Conservation (phyloP, 805 yeast species). For the Saccharomycopsis fermentans region DNA sequence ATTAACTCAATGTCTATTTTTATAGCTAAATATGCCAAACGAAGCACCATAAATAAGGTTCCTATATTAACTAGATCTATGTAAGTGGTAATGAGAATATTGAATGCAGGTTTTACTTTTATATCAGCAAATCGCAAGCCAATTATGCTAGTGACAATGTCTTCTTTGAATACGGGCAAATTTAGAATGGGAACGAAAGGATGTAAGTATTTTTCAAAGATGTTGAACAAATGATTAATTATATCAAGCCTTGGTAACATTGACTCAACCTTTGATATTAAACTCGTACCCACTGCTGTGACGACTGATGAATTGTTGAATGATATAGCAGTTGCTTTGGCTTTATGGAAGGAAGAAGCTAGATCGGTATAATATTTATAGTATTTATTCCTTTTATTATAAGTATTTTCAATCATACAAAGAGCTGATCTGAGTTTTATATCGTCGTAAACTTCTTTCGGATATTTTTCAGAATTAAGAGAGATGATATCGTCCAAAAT, state of each 20-base stretch:
- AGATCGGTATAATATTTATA: not conserved
- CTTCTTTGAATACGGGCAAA: slow-evolving; percentile 5
- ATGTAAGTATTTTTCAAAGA: slow-evolving; percentile 12
- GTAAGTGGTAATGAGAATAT: slow-evolving; percentile 3
- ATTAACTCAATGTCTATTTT: slow-evolving; percentile 9
- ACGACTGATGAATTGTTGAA: not conserved
- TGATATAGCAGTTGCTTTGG: not conserved
- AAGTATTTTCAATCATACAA: not conserved
- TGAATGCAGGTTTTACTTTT: not conserved
- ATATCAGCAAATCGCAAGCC: slow-evolving; percentile 8
- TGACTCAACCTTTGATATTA: slow-evolving; percentile 7
- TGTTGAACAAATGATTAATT: slow-evolving; percentile 3
- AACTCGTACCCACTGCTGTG: not conserved
- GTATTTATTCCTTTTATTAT: slow-evolving; percentile 1
- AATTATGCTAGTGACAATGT: slow-evolving; percentile 6
- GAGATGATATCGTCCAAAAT: not conserved
- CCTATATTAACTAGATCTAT: slow-evolving; percentile 8
- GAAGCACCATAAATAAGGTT: slow-evolving; percentile 7
- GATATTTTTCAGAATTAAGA: not conserved
- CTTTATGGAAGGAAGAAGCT: not conserved
- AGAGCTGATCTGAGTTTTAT: not conserved
- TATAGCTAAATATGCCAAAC: slow-evolving; percentile 9
- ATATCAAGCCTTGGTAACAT: slow-evolving; percentile 6
- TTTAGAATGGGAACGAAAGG: slow-evolving; percentile 14
- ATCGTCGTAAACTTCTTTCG: not conserved